Percentiles rank a stretch among this genome's conserved stretches.
Conservation (phyloP, 1,284 basidiomycete genomes). For the Apiotrichum gamsii region DNA sequence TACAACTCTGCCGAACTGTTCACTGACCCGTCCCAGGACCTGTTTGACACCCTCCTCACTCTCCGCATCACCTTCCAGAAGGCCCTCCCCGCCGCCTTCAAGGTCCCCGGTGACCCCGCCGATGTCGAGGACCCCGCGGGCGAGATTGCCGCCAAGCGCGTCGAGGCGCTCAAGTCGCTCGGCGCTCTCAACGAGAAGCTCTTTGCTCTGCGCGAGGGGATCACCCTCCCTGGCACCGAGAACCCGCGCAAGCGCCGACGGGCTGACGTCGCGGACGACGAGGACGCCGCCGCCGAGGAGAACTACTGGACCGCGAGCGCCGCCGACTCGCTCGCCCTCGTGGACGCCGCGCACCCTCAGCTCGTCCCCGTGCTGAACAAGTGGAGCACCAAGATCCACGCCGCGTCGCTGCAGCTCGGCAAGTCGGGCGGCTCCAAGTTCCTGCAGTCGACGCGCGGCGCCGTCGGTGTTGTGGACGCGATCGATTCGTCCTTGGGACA, state of each 20-base stretch:
- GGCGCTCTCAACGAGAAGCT: slow-evolving; percentile 46
- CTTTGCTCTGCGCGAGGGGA: slow-evolving; percentile 59
- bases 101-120: slow-evolving; percentile 2
- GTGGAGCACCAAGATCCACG: slow-evolving; percentile 90
- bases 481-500: slow-evolving; percentile 34
- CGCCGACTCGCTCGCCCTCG: slow-evolving; percentile 31
- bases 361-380: slow-evolving; percentile 71
- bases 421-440: slow-evolving; percentile 50
- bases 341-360: slow-evolving; percentile 55
- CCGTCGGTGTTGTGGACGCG: slow-evolving; percentile 47
- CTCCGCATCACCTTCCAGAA: slow-evolving; percentile 85
- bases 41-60: slow-evolving; percentile 80
- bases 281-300: slow-evolving; percentile 15
- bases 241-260: slow-evolving; percentile 8
- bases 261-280: not conserved
- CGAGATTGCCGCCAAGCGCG: slow-evolving; percentile 23
- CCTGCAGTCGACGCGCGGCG: slow-evolving; percentile 54
- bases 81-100: slow-evolving; percentile 54
- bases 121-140: slow-evolving; percentile 25
- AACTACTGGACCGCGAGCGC: slow-evolving; percentile 34
- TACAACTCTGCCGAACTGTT: not conserved
- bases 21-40: slow-evolving; percentile 51
- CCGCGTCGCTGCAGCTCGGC: slow-evolving; percentile 58
- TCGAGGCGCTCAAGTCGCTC: slow-evolving; percentile 30
- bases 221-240: slow-evolving; percentile 27